A percentile compares a stretch with the other conserved stretches of the same genome.
phyloP scores from a whole-genome alignment of 1,139 yeast genomes.

The Saccharomyces hybrid region DNA sequence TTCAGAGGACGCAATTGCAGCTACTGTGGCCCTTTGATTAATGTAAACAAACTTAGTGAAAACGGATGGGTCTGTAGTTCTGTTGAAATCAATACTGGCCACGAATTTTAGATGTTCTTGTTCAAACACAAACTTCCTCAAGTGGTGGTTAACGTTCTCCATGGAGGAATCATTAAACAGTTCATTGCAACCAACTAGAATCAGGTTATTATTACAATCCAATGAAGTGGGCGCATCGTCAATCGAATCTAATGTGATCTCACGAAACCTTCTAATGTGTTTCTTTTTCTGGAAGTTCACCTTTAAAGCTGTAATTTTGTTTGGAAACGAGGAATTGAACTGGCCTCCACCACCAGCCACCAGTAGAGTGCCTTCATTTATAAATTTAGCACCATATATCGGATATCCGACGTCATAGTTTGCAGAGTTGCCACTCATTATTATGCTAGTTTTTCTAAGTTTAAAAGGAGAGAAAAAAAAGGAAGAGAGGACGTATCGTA shows the following conservation, averaged over 20 bases:
- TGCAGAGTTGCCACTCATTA: constrained; percentile 30
- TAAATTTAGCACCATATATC: constrained; percentile 67
- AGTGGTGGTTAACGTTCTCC: constrained; percentile 61
- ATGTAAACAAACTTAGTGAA: constrained; percentile 54
- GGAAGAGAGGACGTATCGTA: neutral
- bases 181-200: constrained; percentile 72
- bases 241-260: constrained; percentile 50
- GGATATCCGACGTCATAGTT: constrained; percentile 65
- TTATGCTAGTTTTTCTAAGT: neutral
- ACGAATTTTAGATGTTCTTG: constrained; percentile 56
- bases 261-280: constrained; percentile 54
- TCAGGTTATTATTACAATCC: constrained; percentile 45
- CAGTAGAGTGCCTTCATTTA: constrained; percentile 52
- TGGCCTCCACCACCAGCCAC: constrained; percentile 96
- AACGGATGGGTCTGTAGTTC: constrained; percentile 39
- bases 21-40: constrained; percentile 48
- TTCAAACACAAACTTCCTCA: constrained; percentile 55
- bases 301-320: constrained; percentile 67
- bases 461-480: neutral
- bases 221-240: constrained; percentile 75
- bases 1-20: constrained; percentile 55
- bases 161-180: constrained; percentile 41
- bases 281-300: constrained; percentile 45
- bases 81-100: constrained; percentile 44
- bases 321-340: constrained; percentile 81